These are phyloP conservation scores for Mytilinidion resinicola DNA, from an alignment of 495 filamentous ascomycete species.

Conservation along the genomic window DNA sequence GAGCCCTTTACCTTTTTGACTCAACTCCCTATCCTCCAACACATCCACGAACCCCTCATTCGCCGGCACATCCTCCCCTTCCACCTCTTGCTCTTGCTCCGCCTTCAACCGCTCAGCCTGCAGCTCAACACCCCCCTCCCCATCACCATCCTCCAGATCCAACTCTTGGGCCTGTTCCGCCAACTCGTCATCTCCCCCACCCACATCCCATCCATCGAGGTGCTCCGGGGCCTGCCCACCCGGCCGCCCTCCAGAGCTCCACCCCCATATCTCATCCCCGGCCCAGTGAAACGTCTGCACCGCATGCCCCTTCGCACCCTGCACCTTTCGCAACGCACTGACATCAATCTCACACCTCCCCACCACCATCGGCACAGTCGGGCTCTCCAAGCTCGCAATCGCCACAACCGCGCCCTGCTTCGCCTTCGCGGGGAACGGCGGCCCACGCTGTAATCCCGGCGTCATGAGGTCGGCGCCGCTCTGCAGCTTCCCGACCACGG, in stretches of 20 bases:
- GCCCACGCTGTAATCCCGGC: slow-evolving; percentile 61
- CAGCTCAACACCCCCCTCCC: slow-evolving; percentile 32
- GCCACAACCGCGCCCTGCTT: slow-evolving; percentile 58
- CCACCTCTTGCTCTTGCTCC: slow-evolving; percentile 27
- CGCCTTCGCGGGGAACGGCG: slow-evolving; percentile 58
- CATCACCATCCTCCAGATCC: slow-evolving; percentile 40
- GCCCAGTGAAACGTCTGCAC: slow-evolving; percentile 65
- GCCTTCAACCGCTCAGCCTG: slow-evolving; percentile 18
- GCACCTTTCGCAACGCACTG: slow-evolving; percentile 49
- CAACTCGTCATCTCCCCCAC: slow-evolving; percentile 22
- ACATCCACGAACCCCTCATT: slow-evolving; percentile 25
- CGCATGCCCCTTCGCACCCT: slow-evolving; percentile 61
- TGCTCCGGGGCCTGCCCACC: slow-evolving; percentile 36
- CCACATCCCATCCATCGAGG: slow-evolving; percentile 36
- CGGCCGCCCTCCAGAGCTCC: slow-evolving; percentile 51
- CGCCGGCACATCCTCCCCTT: slow-evolving; percentile 30
- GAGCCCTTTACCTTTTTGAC: slow-evolving; percentile 45
- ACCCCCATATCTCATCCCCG: slow-evolving; percentile 67
- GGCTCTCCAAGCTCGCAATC: slow-evolving; percentile 56
- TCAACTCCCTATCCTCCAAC: slow-evolving; percentile 45
- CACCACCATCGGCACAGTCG: slow-evolving; percentile 58
- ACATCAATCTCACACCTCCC: slow-evolving; percentile 65
- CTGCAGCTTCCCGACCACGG: slow-evolving; percentile 59
- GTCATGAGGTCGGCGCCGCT: slow-evolving; percentile 71
- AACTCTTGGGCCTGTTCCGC: slow-evolving; percentile 22